Conservation (phyloP, 805 yeast genomes). For the Wickerhamiella spandovensis region DNA sequence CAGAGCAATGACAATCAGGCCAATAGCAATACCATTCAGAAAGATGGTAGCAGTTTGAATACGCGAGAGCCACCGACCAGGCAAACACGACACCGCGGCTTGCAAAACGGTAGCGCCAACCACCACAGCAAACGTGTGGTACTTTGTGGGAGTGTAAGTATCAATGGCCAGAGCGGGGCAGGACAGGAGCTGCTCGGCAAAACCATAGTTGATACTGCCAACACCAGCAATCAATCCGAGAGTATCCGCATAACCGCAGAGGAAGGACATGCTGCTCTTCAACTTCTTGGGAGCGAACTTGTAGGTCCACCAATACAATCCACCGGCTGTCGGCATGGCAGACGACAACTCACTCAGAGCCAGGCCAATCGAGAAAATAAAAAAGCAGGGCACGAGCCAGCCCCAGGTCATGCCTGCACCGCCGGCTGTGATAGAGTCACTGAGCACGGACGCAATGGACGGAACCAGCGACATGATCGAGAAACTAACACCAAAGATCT, state of each 20-base stretch:
- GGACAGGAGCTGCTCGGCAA: conserved; percentile 40
- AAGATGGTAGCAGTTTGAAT: conserved; percentile 45
- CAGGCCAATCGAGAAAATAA: conserved; percentile 41
- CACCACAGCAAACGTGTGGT: conserved; percentile 46
- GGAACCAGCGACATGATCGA: conserved; percentile 52
- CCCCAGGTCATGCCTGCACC: conserved; percentile 58
- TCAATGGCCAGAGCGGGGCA: conserved; percentile 30
- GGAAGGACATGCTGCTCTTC: conserved; percentile 40
- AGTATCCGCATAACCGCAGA: conserved; percentile 53
- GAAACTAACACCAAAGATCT: conserved; percentile 59
- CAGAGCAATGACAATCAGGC: conserved; percentile 44
- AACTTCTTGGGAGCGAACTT: conserved; percentile 44
- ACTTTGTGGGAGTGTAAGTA: conserved; percentile 36
- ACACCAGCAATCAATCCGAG: conserved; percentile 50
- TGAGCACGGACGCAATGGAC: conserved; percentile 41
- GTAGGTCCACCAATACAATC: conserved; percentile 52
- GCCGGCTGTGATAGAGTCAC: conserved; percentile 43
- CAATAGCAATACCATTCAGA: conserved; percentile 37
- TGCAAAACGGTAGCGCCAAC: conserved; percentile 46
- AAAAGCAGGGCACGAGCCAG: conserved; percentile 45
- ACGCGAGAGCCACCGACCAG: conserved; percentile 41
- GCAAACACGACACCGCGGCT: conserved; percentile 38
- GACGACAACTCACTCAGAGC: conserved; percentile 52
- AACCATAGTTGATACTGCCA: conserved; percentile 58
- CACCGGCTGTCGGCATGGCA: conserved; percentile 62